phyloP scores from a whole-genome alignment of 139 green algal genomes.

The Tetraselmis chui region DNA sequence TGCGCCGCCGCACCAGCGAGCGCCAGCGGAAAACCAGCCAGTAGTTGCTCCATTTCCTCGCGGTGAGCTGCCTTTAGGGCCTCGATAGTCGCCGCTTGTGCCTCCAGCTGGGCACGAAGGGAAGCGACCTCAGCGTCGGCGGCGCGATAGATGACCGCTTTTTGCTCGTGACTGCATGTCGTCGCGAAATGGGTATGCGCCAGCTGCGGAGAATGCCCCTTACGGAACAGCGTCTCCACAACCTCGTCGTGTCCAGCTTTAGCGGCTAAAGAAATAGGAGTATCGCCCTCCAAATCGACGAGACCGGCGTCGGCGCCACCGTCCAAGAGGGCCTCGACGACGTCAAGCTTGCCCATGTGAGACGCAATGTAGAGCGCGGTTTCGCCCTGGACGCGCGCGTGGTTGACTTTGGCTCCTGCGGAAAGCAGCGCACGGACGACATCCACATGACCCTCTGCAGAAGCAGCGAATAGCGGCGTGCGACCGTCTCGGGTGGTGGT shows the following conservation, averaged over 20 bases:
- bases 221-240: conserved; percentile 4
- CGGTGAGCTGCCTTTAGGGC: neutral
- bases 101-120: neutral
- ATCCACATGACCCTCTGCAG: conserved; percentile 2
- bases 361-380: neutral
- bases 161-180: neutral
- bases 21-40: neutral
- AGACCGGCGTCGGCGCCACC: neutral
- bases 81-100: neutral
- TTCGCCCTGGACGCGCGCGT: neutral
- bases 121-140: neutral
- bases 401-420: conserved; percentile 1
- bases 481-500: neutral
- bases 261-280: neutral
- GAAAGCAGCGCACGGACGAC: conserved; percentile 6
- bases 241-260: conserved; percentile 1
- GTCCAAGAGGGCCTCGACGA: neutral
- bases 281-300: neutral
- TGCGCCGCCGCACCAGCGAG: neutral
- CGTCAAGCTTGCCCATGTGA: neutral
- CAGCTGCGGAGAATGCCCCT: neutral
- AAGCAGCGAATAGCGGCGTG: neutral
- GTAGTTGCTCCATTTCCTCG: neutral
- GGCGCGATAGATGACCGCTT: neutral
- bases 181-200: neutral